A percentile compares a stretch with the other conserved stretches of the same genome.
Evolutionary conservation across 2,329 filamentous ascomycete genomes (phyloP).

Genomic region (Ophiostoma australiae): DNA sequence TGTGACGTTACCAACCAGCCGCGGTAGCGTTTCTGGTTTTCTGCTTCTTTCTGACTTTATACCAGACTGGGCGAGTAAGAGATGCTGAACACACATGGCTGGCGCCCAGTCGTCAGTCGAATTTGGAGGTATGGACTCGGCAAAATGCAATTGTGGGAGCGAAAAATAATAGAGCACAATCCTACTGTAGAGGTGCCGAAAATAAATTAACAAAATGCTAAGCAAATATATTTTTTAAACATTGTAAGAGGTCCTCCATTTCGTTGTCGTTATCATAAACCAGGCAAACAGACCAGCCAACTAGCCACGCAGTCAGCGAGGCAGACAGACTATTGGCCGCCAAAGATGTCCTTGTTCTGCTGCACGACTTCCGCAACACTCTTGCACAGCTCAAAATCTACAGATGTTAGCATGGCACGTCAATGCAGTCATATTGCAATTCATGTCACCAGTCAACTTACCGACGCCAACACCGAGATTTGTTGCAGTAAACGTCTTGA

Average conservation of each 20-base stretch:
- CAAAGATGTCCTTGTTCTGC: conserved; percentile 24
- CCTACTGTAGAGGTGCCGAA: neutral
- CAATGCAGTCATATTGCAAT: neutral
- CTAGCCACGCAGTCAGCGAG: neutral
- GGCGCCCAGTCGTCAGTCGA: neutral
- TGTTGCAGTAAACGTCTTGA: conserved; percentile 64
- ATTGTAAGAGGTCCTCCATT: neutral
- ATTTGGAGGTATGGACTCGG: neutral
- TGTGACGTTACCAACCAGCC: conserved; percentile 3
- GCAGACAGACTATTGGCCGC: conserved; percentile 9
- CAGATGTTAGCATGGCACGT: neutral
- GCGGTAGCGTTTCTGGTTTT: neutral
- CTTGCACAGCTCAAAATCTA: conserved; percentile 27
- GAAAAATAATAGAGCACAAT: neutral
- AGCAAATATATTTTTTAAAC: neutral
- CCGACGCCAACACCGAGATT: conserved; percentile 67
- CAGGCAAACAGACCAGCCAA: neutral
- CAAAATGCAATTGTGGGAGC: neutral
- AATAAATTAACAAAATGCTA: neutral
- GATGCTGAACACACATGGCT: neutral
- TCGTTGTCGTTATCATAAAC: conserved; percentile 12
- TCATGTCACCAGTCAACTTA: conserved; percentile 39
- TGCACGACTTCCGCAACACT: conserved; percentile 28
- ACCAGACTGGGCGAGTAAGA: neutral
- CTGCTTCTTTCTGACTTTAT: too few relatives aligned